Conservation (phyloP, 768 basidiomycete species). For the Panellus pusillus region DNA sequence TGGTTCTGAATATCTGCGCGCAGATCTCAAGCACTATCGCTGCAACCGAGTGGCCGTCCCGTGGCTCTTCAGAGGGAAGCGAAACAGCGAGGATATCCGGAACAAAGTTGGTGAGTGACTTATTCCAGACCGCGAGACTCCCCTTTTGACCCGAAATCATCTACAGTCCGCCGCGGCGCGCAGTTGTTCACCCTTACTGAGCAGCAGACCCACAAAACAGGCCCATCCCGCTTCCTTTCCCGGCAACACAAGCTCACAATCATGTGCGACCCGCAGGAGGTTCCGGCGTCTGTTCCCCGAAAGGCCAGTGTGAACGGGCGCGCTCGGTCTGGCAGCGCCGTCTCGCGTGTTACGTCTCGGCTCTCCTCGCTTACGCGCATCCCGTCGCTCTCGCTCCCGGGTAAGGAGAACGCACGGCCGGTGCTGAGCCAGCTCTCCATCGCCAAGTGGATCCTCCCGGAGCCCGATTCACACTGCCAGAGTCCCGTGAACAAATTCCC, state of each 20-base stretch:
- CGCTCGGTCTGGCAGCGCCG: neutral
- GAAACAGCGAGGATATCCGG: neutral
- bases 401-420: neutral
- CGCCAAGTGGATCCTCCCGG: neutral
- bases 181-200: neutral
- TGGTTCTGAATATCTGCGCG: neutral
- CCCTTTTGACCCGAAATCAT: neutral
- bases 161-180: conserved; percentile 3
- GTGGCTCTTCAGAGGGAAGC: neutral
- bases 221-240: neutral
- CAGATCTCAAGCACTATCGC: conserved; percentile 13
- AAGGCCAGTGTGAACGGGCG: no score
- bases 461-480: neutral
- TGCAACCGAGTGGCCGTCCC: conserved; percentile 13
- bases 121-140: neutral
- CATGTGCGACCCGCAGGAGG: neutral
- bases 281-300: neutral
- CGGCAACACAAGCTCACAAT: neutral
- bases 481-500: conserved; percentile 3
- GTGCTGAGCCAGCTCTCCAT: neutral
- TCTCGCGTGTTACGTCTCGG: no score
- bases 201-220: neutral
- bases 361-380: neutral
- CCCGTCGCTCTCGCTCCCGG: neutral
- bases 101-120: neutral